Conservation (phyloP, 2,329 filamentous ascomycete species). For the Trichoderma semiorbis region DNA sequence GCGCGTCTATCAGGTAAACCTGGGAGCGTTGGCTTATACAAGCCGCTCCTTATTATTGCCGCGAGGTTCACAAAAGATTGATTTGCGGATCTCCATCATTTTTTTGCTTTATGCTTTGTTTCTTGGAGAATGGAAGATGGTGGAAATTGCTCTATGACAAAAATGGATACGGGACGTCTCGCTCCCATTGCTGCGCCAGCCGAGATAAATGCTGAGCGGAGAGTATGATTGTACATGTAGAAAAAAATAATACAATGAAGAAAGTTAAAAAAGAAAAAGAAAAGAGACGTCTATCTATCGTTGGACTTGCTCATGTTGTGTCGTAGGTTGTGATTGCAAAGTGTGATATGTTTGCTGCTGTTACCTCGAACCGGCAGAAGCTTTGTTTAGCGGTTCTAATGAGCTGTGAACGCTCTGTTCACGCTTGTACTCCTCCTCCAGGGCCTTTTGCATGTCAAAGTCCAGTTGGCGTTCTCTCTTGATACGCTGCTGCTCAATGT, state of each 20-base stretch:
- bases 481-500: slow-evolving; percentile 88
- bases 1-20: slow-evolving; percentile 63
- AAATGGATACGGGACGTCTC: slow-evolving; percentile 7
- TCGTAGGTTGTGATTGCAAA: background rate
- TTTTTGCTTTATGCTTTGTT: background rate
- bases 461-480: slow-evolving; percentile 90
- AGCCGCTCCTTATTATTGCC: slow-evolving; percentile 5
- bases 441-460: slow-evolving; percentile 82
- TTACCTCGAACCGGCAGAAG: slow-evolving; percentile 25
- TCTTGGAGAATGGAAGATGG: background rate
- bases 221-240: slow-evolving; percentile 22
- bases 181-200: slow-evolving; percentile 11
- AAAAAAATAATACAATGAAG: slow-evolving; percentile 22
- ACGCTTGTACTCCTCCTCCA: slow-evolving; percentile 89
- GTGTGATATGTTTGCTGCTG: slow-evolving; percentile 20
- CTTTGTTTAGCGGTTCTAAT: slow-evolving; percentile 24
- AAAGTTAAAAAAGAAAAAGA: background rate
- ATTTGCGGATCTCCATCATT: background rate
- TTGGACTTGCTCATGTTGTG: background rate
- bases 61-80: background rate
- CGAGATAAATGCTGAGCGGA: slow-evolving; percentile 11
- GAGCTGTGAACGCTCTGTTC: slow-evolving; percentile 68
- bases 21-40: slow-evolving; percentile 10
- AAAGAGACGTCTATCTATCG: background rate
- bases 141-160: slow-evolving; percentile 12